Percentiles rank a stretch among this genome's conserved stretches.
Conservation (phyloP, 345 rosid genomes). For the rapeseed (Brassica napus) region DNA sequence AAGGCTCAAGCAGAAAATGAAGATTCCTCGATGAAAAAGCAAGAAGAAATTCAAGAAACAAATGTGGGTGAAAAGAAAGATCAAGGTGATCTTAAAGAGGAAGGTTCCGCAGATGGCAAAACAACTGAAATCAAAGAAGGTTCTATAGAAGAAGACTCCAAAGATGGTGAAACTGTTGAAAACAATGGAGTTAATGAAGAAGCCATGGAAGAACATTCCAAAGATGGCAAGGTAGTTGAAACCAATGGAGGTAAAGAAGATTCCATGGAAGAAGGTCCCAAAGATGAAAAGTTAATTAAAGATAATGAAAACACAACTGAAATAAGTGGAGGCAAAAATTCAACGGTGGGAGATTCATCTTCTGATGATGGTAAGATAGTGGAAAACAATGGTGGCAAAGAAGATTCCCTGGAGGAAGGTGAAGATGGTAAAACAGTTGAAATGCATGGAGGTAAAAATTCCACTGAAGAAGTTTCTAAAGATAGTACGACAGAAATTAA, state of each 20-base stretch:
- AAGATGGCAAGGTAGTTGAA: neutral
- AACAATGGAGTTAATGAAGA: neutral
- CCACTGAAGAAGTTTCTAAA: neutral
- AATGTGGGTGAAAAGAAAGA: neutral
- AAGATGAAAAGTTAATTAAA: neutral
- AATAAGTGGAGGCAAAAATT: neutral
- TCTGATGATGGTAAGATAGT: neutral
- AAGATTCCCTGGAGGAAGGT: neutral
- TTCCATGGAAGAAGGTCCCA: neutral
- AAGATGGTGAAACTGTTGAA: neutral
- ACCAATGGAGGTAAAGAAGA: neutral
- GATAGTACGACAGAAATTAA: neutral
- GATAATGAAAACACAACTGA: neutral
- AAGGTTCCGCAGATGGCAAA: neutral
- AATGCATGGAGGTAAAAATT: too few species aligned
- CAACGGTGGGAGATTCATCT: neutral
- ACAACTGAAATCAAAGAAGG: neutral
- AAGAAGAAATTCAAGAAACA: neutral
- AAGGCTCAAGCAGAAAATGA: neutral
- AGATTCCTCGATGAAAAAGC: neutral
- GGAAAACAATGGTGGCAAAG: neutral
- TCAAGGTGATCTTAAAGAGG: neutral
- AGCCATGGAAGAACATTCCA: neutral
- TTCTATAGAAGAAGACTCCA: neutral
- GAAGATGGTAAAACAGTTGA: neutral